Base-by-base conservation (phyloP, 495 filamentous ascomycete genomes). In the Hyaloscypha bicolor region DNA sequence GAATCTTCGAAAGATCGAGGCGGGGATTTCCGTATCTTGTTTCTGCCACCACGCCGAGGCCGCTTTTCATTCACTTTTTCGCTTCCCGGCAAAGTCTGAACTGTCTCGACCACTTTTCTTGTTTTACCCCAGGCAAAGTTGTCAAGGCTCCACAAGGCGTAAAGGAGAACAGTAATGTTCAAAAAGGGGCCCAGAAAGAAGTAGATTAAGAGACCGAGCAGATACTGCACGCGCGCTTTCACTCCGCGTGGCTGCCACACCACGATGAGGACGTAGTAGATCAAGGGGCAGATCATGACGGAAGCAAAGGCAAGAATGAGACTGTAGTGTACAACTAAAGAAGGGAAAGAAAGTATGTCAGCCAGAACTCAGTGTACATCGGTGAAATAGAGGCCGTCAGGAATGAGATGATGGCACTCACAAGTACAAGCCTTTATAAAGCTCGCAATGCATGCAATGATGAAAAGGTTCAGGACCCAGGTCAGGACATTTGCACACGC, bases 61-160 rank as follows among this genome's bases (percentile, higher is more conserved):
- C 25, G 25, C 25, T 25, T 25, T 2, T 25, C 25, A 2, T 25
- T 25, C 25, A 2, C 2, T 25, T 25, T 25, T 25, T 25, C 25
- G 25, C 25, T 25, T 25, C 25, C 25, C 2, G 25, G 25, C 25
- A 25, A 25, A 25, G 25, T 25, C 25, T 25, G 25, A 25, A 25
- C 25, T 25, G 25, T 25, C 25, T 25, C 25, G 25, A 39, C 2
- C 11, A 48, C 42, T n/a, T 48, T 48, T 48, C 55, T 58, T n/a
- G 75, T 76, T 66, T 76, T 76, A 9, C 75, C 75, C 75, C 75
- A 76, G 39, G 68, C 68, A 69, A 76, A 76, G 33, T 73, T 68
- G 63, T 76, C 75, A 65, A 72, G 66, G 51, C 72, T 70, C 12
- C 69, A 14, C 39, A 71, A 68, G 0, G 75, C 68, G 45, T 74